Evolutionary conservation across 352 stramenopile species (phyloP), one percentile per base, ranked within the genome.

Genomic region (Phytophthora citrophthora): DNA sequence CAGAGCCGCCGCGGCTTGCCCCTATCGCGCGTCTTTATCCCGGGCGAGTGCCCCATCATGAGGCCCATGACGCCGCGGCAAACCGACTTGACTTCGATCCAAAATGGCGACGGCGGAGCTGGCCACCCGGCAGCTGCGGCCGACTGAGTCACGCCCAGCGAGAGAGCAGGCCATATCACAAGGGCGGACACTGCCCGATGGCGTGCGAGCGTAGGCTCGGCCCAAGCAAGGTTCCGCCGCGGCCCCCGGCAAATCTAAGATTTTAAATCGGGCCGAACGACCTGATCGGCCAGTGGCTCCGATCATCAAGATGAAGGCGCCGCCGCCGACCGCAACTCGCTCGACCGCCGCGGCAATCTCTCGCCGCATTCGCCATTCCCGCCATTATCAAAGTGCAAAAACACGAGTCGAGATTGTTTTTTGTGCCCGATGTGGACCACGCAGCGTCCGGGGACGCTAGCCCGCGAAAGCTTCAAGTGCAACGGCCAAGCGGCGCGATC

Each of bases 231-330:
- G 11, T 34, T 34, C 26, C 15, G 16, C 20, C 20, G 46, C 8
- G n/a, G 36, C n/a, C 23, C 5, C 10, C 16, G 32, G 49, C 49
- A 66, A 60, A 66, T 66, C 58, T 13, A 8, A 8, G 29, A 34
- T 34, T 34, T 34, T 10, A 66, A 60, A 66, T 66, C 58, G 26
- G 31, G 41, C 16, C 50, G 59, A 60, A 13, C 29, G 40, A 51
- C 57, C 59, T 68, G 59, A 49, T 68, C 59, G 49, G 57, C 45
- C 38, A 12, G 13, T 6, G 29, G 52, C 15, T 52, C 59, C 61
- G 54, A 70, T 70, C 61, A 70, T 70, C 61, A 70, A 70, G 61
- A 64, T 64, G 54, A 45, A 54, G 47, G 27, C 40, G 43, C 31
- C 45, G 24, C 34, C 27, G 2, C 43, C 20, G 41, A 13, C 41